These are phyloP conservation scores for Paramecium bursaria DNA, from an alignment of 73 alveolate genomes.

Conservation along the genomic window DNA sequence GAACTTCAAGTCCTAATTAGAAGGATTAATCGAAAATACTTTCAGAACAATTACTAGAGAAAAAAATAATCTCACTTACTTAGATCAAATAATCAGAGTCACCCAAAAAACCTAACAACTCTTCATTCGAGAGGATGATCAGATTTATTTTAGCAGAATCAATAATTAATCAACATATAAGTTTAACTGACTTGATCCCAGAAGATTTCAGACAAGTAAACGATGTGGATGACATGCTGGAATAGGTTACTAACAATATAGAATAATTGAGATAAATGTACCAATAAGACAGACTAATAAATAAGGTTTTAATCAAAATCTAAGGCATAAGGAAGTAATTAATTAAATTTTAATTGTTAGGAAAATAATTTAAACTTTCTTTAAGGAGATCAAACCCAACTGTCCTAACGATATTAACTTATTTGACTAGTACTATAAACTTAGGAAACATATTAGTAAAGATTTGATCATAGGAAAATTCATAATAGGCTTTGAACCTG, in stretches of 20 bases:
- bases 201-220: neutral
- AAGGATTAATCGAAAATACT: neutral
- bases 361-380: constrained; percentile 39
- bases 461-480: constrained; percentile 5
- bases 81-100: neutral
- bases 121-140: no score
- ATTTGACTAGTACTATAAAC: constrained; percentile 36
- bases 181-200: constrained; percentile 10
- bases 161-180: constrained; percentile 19
- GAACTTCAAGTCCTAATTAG: neutral
- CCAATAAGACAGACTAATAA: constrained; percentile 11
- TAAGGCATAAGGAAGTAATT: constrained; percentile 49
- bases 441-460: constrained; percentile 15
- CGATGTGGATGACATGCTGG: constrained; percentile 43
- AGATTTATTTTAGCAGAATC: constrained; percentile 39
- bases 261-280: constrained; percentile 28
- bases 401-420: constrained; percentile 25
- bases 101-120: constrained; percentile 29
- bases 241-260: constrained; percentile 15
- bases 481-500: constrained; percentile 46
- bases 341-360: neutral
- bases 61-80: neutral
- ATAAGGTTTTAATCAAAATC: constrained; percentile 7
- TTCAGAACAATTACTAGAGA: neutral
- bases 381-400: constrained; percentile 52